A percentile compares a stretch with the other conserved stretches of the same genome.
These are phyloP conservation scores for Hymenoscyphus repandus DNA, from an alignment of 2,329 filamentous ascomycete genomes.

Conservation along the genomic window DNA sequence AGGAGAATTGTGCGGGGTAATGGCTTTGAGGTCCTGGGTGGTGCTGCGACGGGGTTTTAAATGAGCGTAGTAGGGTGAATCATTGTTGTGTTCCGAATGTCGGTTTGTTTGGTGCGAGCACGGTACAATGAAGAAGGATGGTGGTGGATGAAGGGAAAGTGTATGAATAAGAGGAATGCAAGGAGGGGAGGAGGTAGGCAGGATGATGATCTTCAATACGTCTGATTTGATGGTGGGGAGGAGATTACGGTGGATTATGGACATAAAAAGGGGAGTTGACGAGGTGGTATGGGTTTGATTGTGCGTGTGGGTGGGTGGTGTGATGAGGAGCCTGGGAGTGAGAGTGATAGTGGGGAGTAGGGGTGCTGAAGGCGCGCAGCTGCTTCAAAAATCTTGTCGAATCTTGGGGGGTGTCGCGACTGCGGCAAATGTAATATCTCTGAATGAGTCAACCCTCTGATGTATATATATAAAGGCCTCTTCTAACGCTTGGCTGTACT, in stretches of 20 bases:
- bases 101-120: slow-evolving; percentile 20
- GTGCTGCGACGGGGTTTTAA: slow-evolving; percentile 19
- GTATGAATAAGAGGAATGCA: too few species aligned
- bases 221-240: slow-evolving; percentile 19
- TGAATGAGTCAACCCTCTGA: too few species aligned
- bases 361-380: too few species aligned
- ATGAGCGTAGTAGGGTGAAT: slow-evolving; percentile 17
- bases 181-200: slow-evolving; percentile 8
- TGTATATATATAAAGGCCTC: too few species aligned
- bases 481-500: too few species aligned
- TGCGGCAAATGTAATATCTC: too few species aligned
- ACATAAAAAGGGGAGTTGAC: slow-evolving; percentile 15
- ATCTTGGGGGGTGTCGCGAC: too few species aligned
- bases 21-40: slow-evolving; percentile 18
- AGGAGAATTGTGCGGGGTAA: slow-evolving; percentile 23
- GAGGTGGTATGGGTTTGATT: slow-evolving; percentile 27
- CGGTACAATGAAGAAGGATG: too few species aligned
- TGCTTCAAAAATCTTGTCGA: too few species aligned
- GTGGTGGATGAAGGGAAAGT: slow-evolving; percentile 13
- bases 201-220: slow-evolving; percentile 22
- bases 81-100: slow-evolving; percentile 23
- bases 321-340: neutral
- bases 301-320: slow-evolving; percentile 24
- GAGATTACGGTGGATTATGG: slow-evolving; percentile 28
- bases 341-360: too few species aligned